phyloP scores from a whole-genome alignment of 1,284 basidiomycete genomes.

The Puccinia polysora region DNA sequence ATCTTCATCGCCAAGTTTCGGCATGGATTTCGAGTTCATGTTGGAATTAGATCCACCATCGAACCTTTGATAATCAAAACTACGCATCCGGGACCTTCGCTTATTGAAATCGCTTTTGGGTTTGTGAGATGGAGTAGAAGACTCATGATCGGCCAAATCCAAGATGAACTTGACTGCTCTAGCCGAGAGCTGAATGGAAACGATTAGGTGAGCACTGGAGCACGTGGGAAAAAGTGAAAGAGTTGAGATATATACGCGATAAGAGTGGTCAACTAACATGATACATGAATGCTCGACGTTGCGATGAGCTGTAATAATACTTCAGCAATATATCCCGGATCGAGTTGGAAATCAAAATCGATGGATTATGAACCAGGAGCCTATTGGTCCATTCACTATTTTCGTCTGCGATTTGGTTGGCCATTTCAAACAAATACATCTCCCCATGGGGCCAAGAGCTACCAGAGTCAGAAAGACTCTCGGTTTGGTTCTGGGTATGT shows the following conservation, averaged over 20 bases:
- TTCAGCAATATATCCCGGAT: slow-evolving; percentile 78
- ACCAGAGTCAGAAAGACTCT: slow-evolving; percentile 2
- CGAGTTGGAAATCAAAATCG: slow-evolving; percentile 71
- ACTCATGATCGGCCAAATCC: slow-evolving; percentile 36
- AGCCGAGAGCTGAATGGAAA: slow-evolving; percentile 23
- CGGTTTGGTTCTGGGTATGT: neutral
- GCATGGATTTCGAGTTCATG: neutral
- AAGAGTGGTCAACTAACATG: slow-evolving; percentile 62
- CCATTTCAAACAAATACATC: slow-evolving; percentile 39
- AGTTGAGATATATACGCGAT: no score
- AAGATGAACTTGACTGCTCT: slow-evolving; percentile 61
- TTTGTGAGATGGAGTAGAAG: slow-evolving; percentile 5
- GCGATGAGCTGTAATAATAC: slow-evolving; percentile 79
- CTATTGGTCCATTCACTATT: slow-evolving; percentile 69
- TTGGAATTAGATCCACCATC: slow-evolving; percentile 1
- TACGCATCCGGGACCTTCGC: slow-evolving; percentile 35
- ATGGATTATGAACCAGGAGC: slow-evolving; percentile 82
- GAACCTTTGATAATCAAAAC: slow-evolving; percentile 35
- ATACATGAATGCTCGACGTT: slow-evolving; percentile 72
- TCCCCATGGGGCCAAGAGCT: slow-evolving; percentile 30
- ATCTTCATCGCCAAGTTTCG: slow-evolving; percentile 13
- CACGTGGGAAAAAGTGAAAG: neutral
- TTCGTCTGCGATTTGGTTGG: slow-evolving; percentile 41
- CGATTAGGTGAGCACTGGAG: neutral
- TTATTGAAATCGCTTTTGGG: slow-evolving; percentile 21